Base-by-base conservation (phyloP, 1,139 yeast species). In the Yamadazyma spencermartinsiae region DNA sequence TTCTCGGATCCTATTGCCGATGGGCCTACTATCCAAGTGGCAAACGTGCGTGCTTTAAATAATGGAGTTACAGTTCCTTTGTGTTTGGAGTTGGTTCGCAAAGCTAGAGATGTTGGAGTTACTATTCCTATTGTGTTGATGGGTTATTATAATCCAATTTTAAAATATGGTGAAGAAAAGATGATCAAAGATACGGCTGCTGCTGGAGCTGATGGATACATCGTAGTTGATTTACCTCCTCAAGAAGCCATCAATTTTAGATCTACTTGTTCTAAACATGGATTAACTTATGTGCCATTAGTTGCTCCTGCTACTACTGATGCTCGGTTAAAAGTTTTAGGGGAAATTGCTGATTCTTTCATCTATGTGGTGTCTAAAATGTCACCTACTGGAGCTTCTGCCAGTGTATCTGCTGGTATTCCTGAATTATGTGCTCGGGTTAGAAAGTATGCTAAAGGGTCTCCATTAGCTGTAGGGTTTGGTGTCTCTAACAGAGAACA, bases 1-100 rank as follows among this genome's bases (percentile, higher is more conserved):
- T 92, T 92, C 61, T 84, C 96, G n/a, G 99, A 92, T 60, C 98
- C 99, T 31, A 88, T 92, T 56, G 99, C 98, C 31, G 99, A 92
- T 61, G 99, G 99, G 34, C 96, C 98, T 28, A 88, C 95, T 12
- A 92, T 92, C 53, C 98, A 92, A 65, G 80, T 72, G 27, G 88
- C 98, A 29, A 90, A 90, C 64, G 78, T 78, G 25, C 71, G 66
- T 16, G 94, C 98, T 10, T 74, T 92, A 49, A 74, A 78, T 23
- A 89, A 92, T 52, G 95, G 95, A 11, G 79, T 89, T 43, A 82
- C 89, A 21, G 82, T 88, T 43, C 58, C 71, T 7, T 72, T 74
- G 52, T 80, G 86, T 47, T 68, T 92, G 45, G 89, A 86, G 12
- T 61, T 87, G 42, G 87, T 92, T 23, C 63, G 68, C 40, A 60